A percentile compares a stretch with the other conserved stretches of the same genome.
Evolutionary conservation across 2,329 filamentous ascomycete genomes (phyloP).

Genomic region (Monosporascus sp.): DNA sequence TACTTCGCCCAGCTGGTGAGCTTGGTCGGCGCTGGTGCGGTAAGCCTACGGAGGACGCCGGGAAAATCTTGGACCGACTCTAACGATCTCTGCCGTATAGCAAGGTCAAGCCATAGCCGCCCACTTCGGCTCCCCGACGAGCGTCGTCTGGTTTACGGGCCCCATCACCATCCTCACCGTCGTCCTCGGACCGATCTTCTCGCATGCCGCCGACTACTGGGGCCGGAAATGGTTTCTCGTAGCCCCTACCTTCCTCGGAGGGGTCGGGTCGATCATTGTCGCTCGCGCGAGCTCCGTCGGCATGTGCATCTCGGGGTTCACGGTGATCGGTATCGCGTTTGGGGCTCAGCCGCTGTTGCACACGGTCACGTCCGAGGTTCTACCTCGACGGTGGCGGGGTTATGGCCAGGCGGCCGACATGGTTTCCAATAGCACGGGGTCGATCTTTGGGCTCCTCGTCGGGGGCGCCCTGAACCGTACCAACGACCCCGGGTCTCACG

Average conservation of each 20-base stretch:
- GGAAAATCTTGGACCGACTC: neutral
- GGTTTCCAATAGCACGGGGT: conserved; percentile 26
- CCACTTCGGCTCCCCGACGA: conserved; percentile 17
- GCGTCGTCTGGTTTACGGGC: conserved; percentile 30
- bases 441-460: conserved; percentile 27
- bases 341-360: conserved; percentile 35
- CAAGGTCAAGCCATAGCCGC: conserved; percentile 29
- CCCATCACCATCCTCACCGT: conserved; percentile 33
- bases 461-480: conserved; percentile 30
- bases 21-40: conserved; percentile 30
- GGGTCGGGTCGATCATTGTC: conserved; percentile 31
- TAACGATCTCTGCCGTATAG: conserved; percentile 8
- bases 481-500: conserved; percentile 18
- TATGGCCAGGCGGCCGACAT: conserved; percentile 31
- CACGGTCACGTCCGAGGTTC: conserved; percentile 34
- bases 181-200: conserved; percentile 31
- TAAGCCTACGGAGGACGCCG: conserved; percentile 15
- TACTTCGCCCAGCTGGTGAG: conserved; percentile 31
- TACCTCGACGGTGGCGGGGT: conserved; percentile 31
- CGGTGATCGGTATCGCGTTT: conserved; percentile 29
- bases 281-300: conserved; percentile 28
- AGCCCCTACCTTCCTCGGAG: conserved; percentile 27
- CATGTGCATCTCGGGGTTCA: conserved; percentile 33
- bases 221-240: conserved; percentile 38
- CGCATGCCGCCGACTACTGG: conserved; percentile 38